Percentiles rank a stretch among this genome's conserved stretches.
Evolutionary conservation across 352 stramenopile species (phyloP).

Genomic region (Pseudoperonospora humuli): DNA sequence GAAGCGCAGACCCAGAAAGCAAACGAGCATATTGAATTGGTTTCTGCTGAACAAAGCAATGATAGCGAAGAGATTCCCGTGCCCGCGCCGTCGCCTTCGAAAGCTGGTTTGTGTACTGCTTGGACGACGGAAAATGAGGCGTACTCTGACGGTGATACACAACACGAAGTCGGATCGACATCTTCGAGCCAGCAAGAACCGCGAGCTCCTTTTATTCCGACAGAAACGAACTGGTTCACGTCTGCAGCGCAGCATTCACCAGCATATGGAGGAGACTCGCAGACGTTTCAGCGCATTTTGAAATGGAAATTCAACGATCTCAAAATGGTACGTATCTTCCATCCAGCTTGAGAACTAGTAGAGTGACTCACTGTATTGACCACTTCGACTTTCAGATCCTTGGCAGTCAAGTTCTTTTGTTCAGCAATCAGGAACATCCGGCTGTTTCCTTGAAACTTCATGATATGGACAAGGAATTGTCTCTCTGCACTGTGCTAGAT

Average conservation of each 20-base stretch:
- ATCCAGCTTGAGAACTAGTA: neutral
- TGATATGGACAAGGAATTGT: conserved; percentile 82
- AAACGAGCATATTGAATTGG: neutral
- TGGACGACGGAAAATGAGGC: neutral
- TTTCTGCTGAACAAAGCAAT: neutral
- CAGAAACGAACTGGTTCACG: conserved; percentile 20
- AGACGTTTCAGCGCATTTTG: conserved; percentile 65
- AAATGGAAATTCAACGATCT: conserved; percentile 86
- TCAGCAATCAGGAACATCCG: conserved; percentile 77
- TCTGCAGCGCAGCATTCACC: conserved; percentile 20
- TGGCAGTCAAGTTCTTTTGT: conserved; percentile 74
- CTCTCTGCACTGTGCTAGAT: conserved; percentile 70
- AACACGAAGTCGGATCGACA: neutral
- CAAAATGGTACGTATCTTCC: conserved; percentile 52
- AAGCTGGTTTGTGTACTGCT: neutral
- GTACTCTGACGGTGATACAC: neutral
- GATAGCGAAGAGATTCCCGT: neutral
- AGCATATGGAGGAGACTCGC: conserved; percentile 26
- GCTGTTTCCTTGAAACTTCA: conserved; percentile 79
- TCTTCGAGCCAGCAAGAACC: conserved; percentile 1
- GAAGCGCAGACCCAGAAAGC: neutral
- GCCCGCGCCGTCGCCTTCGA: conserved; percentile 1
- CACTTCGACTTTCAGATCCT: conserved; percentile 36
- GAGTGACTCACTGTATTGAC: neutral
- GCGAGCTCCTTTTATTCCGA: conserved; percentile 6